Conservation (phyloP, 495 filamentous ascomycete genomes). For the Trichoderma erinaceum region DNA sequence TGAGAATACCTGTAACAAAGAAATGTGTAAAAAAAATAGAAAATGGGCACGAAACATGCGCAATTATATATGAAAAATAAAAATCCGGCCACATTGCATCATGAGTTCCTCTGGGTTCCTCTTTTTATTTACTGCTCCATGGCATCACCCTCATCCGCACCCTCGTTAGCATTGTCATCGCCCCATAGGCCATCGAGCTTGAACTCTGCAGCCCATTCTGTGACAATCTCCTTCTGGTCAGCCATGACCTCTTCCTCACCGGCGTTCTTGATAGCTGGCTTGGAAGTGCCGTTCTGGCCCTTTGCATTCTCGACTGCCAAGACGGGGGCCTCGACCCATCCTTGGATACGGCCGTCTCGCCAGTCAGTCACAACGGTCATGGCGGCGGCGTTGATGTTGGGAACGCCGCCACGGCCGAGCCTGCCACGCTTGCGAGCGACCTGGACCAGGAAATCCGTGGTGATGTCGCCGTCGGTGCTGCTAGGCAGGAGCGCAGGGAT, state of each 20-base stretch:
- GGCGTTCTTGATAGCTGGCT: slow-evolving; percentile 27
- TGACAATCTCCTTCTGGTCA: slow-evolving; percentile 84
- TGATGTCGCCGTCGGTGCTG: slow-evolving; percentile 58
- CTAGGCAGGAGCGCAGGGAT: slow-evolving; percentile 67
- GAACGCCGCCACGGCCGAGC: slow-evolving; percentile 82
- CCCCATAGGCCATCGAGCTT: slow-evolving; percentile 93
- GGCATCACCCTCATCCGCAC: slow-evolving; percentile 21
- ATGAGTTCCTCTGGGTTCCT: not conserved
- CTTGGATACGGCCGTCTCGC: slow-evolving; percentile 91
- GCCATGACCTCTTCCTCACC: slow-evolving; percentile 35
- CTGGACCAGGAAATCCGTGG: slow-evolving; percentile 89
- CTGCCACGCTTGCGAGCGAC: slow-evolving; percentile 88
- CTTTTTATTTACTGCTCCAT: slow-evolving; percentile 28
- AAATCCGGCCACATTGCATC: not conserved
- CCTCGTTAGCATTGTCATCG: slow-evolving; percentile 32
- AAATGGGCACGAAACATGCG: not conserved
- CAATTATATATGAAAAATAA: not conserved
- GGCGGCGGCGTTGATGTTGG: slow-evolving; percentile 80
- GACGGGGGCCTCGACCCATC: slow-evolving; percentile 75
- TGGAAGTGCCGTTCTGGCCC: slow-evolving; percentile 22
- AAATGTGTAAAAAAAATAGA: too few relatives aligned
- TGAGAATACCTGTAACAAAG: not conserved
- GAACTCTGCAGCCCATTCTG: slow-evolving; percentile 92
- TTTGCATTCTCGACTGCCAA: slow-evolving; percentile 44
- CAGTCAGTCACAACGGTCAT: slow-evolving; percentile 92